Base-by-base conservation (phyloP, 371 early-diverging fungal genomes). In the Syncephalis plumigaleata region DNA sequence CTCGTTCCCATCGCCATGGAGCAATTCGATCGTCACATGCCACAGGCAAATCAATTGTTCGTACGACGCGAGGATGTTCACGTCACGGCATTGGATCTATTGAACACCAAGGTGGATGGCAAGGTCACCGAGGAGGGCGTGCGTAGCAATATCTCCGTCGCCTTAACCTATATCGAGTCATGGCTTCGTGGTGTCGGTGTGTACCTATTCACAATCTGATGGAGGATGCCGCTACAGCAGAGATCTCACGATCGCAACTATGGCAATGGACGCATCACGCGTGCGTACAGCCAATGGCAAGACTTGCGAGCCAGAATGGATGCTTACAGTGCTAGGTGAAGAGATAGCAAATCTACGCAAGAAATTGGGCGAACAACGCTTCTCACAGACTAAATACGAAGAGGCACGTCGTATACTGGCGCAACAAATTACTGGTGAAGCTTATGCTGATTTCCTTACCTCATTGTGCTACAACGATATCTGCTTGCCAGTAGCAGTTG, bases 141-240 rank as follows among this genome's bases (percentile, higher is more conserved):
- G 52, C 86, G 89, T 45, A 70, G 68, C 62, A 96, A 96, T 74
- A 71, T 93, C 51, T 78, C 82, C 26, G 85, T 94, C 42, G 87
- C 86, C 24, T 70, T 96, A 39, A 67, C 76, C 44, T 96, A 96
- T 65, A 92, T 91, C 81, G 91, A 88, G 64, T 77, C 91, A 39
- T 96, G 96, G 96, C 71, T 96, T 44, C 77, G 85, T 55, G 96
- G 92, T 16, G 64, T 69, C 42, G 97, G 97, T 94, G 94, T 61
- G 94, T 96, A 15, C 97, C 97, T 31, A 91, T 96, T 63, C 81
- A 88, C 73, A 82, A 91, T 70, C 66, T 92, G 43, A 91, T 92
- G 93, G 93, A 92, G 67, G 93, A 92, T 48, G 93, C 93, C 3
- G 93, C 97, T 23, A 96, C 97, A 0, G 94, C 93, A 31, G 97